Evolutionary conservation across 768 basidiomycete species (phyloP).

Genomic region (Hygrophorus russula): DNA sequence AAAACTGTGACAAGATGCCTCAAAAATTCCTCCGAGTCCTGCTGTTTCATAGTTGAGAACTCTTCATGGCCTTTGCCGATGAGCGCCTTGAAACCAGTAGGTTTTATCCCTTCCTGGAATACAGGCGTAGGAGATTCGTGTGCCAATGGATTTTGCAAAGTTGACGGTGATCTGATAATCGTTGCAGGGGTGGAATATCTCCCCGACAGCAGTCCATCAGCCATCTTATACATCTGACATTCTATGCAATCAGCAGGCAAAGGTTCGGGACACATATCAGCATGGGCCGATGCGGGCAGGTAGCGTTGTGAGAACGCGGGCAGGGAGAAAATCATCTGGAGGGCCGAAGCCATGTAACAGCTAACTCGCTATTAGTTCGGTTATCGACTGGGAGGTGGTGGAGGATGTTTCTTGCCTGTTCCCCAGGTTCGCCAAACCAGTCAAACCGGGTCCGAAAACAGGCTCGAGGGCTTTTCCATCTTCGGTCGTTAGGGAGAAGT

Average conservation of each 20-base stretch:
- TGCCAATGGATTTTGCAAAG: constrained; percentile 14
- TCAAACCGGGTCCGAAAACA: constrained; percentile 79
- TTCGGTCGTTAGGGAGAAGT: constrained; percentile 83
- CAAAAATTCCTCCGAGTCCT: constrained; percentile 95
- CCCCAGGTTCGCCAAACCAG: constrained; percentile 85
- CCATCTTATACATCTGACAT: constrained; percentile 89
- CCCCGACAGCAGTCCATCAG: constrained; percentile 87
- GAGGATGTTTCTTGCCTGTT: constrained; percentile 42
- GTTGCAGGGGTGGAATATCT: constrained; percentile 67
- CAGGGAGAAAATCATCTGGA: constrained; percentile 81
- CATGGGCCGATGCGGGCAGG: constrained; percentile 37
- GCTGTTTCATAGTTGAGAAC: constrained; percentile 94
- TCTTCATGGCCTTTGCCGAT: constrained; percentile 90
- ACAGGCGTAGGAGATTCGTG: constrained; percentile 26
- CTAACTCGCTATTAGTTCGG: constrained; percentile 23
- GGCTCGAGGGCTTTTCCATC: constrained; percentile 83
- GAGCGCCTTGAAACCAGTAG: constrained; percentile 75
- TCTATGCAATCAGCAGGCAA: constrained; percentile 84
- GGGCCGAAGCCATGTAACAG: constrained; percentile 94
- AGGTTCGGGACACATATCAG: constrained; percentile 42
- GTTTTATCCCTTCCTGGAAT: constrained; percentile 81
- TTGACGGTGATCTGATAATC: constrained; percentile 9
- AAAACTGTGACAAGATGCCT: constrained; percentile 67
- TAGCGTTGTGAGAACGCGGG: constrained; percentile 70
- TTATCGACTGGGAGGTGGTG: not conserved